Evolutionary conservation across 176 grass and related monocot genomes (phyloP), one percentile per base, ranked within the genome.

Genomic region (Bonia amplexicaulis): DNA sequence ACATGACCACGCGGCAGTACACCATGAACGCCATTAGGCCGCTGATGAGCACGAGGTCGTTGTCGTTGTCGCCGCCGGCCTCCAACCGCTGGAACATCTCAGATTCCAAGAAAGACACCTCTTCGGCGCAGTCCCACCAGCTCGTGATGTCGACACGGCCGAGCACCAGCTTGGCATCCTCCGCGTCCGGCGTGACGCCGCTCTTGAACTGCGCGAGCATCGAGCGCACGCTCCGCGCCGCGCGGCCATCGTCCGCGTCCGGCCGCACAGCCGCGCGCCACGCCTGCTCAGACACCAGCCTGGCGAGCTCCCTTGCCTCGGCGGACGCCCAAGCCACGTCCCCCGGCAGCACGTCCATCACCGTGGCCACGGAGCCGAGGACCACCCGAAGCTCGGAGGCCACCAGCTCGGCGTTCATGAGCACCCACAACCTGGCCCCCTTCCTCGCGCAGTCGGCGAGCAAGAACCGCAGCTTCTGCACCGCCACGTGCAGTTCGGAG

Each of bases 401-500:
- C 53, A 89, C 82, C 1, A 45, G 42, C 3, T 93, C 91, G 7
- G 91, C 91, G 77, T 87, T 89, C 93, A 93, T 86, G 40, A 96
- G 85, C 52, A 96, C 80, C 91, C 91, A 98, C n/a, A 95, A 31
- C 27, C 84, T 46, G 4, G 93, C 93, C 9, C 84, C 93, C 22
- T 39, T 80, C n/a, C 69, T n/a, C 23, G 26, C 39, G 55, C 81
- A 88, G 57, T 99, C 91, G 11, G 40, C 57, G 12, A 95, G 76
- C 53, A 99, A 66, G 70, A 92, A 69, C 48, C 71, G 77, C 26
- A 96, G 66, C 78, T 94, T 99, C 77, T 96, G 96, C 31, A 98
- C 41, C 20, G 96, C 80, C 20, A 98, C 85, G 89, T 98, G 93
- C 37, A 98, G 83, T 86, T 98, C 96, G 9, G 90, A 93, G n/a